Evolutionary conservation across 129 eudicot species (phyloP).

Genomic region (Chrysanthemum makinoi): DNA sequence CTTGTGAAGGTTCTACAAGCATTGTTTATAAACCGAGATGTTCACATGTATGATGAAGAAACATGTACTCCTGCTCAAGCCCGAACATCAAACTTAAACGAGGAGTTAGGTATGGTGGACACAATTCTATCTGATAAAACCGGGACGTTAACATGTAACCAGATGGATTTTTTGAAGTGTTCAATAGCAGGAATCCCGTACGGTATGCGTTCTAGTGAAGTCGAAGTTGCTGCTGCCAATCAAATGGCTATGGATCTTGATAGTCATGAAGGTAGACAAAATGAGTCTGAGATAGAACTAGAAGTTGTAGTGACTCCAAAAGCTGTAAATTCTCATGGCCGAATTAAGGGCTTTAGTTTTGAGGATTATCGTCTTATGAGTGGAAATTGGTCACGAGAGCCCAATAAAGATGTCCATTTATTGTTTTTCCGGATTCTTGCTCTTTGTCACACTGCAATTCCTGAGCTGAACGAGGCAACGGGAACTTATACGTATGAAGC

Average conservation of each 20-base stretch:
- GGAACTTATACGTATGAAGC: constrained; percentile 49
- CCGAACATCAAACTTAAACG: constrained; percentile 48
- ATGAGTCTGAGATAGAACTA: constrained; percentile 41
- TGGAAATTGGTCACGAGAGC: constrained; percentile 46
- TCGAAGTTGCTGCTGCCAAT: constrained; percentile 47
- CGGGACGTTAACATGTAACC: constrained; percentile 52
- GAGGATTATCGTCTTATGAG: constrained; percentile 41
- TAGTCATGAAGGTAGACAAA: constrained; percentile 18
- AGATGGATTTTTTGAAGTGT: constrained; percentile 50
- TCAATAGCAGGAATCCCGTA: constrained; percentile 43
- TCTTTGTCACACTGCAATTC: constrained; percentile 67
- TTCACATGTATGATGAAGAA: constrained; percentile 53
- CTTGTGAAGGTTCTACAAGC: constrained; percentile 53
- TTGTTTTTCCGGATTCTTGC: constrained; percentile 58
- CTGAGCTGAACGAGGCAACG: constrained; percentile 45
- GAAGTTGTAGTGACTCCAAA: constrained; percentile 40
- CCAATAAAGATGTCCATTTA: constrained; percentile 38
- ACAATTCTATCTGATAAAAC: constrained; percentile 54
- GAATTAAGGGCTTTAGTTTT: constrained; percentile 53
- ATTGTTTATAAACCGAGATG: constrained; percentile 42
- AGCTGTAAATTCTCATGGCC: constrained; percentile 20
- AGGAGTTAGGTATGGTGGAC: constrained; percentile 55
- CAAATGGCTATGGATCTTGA: constrained; percentile 62
- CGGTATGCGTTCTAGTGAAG: constrained; percentile 45
- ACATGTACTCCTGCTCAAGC: constrained; percentile 48